Percentiles rank a stretch among this genome's conserved stretches.
phyloP scores from a whole-genome alignment of 352 stramenopile genomes.

The Globisporangium cederbergense region DNA sequence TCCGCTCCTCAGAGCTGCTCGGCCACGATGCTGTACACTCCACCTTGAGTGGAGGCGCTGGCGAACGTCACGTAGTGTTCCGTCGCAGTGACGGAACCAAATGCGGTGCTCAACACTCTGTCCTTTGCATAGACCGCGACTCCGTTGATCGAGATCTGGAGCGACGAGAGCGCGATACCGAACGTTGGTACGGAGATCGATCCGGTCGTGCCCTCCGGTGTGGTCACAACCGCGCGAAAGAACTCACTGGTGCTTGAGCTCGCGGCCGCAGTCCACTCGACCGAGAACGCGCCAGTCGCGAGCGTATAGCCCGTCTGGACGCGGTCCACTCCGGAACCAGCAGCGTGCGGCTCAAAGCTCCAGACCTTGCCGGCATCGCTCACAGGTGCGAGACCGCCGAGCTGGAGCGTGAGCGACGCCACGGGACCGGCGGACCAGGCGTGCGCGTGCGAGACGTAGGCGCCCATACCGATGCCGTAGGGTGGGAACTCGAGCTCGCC shows the following conservation, averaged over 20 bases:
- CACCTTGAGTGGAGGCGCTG: background rate
- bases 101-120: background rate
- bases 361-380: background rate
- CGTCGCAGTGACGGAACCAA: background rate
- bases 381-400: background rate
- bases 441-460: slow-evolving; percentile 2
- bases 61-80: background rate
- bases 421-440: background rate
- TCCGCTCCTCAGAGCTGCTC: background rate
- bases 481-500: background rate
- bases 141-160: slow-evolving; percentile 1
- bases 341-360: background rate
- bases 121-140: background rate
- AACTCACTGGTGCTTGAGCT: background rate
- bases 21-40: background rate
- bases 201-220: background rate
- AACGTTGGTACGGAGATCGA: slow-evolving; percentile 4
- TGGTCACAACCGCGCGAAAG: background rate
- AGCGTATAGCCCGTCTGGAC: slow-evolving; percentile 1
- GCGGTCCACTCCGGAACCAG: background rate
- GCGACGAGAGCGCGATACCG: background rate
- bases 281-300: background rate
- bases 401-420: background rate
- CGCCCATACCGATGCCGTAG: background rate
- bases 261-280: background rate